Evolutionary conservation across 2,329 filamentous ascomycete species (phyloP), one percentile per base, ranked within the genome.

Genomic region (Alternaria postmessia): DNA sequence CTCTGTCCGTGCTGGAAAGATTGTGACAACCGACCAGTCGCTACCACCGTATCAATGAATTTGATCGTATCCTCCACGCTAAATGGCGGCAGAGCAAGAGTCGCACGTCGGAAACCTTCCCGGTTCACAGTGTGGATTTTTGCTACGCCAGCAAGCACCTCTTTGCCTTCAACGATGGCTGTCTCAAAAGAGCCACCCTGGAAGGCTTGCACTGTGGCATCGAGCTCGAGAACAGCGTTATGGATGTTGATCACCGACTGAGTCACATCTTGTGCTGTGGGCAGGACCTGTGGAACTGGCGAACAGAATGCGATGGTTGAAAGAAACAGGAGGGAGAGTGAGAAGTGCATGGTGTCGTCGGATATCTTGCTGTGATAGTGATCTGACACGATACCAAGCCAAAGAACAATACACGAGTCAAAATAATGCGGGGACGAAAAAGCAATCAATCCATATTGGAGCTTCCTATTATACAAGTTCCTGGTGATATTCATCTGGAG

Each of bases 111-210:
- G 36, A 62, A 66, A 1, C 65, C 67, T 4, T 61, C 60, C 8
- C 67, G 61, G 42, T 69, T 69, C 16, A 66, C 67, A 4, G 9
- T 5, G n/a, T 69, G 65, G 26, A 69, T 65, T 9, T 68, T 54
- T 3, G 64, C 65, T n/a, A 68, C 61, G 36, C 64, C 65, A 2
- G 61, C 46, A 1, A 70, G 51, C 2, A 68, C 57, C 2, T 63
- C 60, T 24, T 57, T 66, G 24, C 64, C 62, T 34, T 63, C 60
- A 3, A 69, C 59, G 5, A 68, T 51, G 5, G 62, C 62, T 0
- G 61, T 64, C 1, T 54, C 59, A 12, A 67, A 48, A 0, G 58
- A 39, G 0, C 48, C 38, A 20, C 65, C 65, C 3, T 52, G 30
- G 43, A 61, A 65, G 0, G 51, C 14, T 42, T 53, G 57, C 0